Evolutionary conservation across 202 grass and related monocot species (phyloP).

Genomic region (Miscanthus sacchariflorus): DNA sequence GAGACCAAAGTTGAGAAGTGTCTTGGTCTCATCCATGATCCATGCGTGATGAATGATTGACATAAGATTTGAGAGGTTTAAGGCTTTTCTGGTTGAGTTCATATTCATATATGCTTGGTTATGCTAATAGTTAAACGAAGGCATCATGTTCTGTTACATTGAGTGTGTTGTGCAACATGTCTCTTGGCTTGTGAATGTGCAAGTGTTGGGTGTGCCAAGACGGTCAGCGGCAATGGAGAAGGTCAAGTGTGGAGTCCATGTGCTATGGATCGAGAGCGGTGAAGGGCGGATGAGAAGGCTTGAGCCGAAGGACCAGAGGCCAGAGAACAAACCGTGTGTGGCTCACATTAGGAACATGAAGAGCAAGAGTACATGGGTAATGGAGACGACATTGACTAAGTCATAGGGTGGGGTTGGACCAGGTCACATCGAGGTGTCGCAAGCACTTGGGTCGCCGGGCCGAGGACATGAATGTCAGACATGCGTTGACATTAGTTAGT

Average conservation of each 20-base stretch:
- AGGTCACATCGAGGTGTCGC: too few relatives aligned
- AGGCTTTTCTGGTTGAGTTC: neutral
- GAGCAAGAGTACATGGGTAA: too few relatives aligned
- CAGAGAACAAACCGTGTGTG: too few relatives aligned
- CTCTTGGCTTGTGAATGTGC: neutral
- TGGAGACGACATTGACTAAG: too few relatives aligned
- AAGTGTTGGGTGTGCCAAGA: neutral
- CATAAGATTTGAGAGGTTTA: neutral
- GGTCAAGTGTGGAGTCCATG: neutral
- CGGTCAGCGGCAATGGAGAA: neutral
- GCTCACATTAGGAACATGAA: too few relatives aligned
- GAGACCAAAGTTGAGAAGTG: neutral
- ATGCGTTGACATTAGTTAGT: too few relatives aligned
- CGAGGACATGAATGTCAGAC: too few relatives aligned
- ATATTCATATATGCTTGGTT: neutral
- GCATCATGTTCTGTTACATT: neutral
- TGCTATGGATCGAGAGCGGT: too few relatives aligned
- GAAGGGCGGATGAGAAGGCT: too few relatives aligned
- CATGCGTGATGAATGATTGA: neutral
- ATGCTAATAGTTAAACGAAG: neutral
- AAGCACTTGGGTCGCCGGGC: too few relatives aligned
- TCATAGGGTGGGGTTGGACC: too few relatives aligned
- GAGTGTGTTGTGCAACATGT: too few relatives aligned
- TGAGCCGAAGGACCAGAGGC: neutral
- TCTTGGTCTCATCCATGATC: neutral